Base-by-base conservation (phyloP, 1,284 basidiomycete species). In the Pascua sp. region DNA sequence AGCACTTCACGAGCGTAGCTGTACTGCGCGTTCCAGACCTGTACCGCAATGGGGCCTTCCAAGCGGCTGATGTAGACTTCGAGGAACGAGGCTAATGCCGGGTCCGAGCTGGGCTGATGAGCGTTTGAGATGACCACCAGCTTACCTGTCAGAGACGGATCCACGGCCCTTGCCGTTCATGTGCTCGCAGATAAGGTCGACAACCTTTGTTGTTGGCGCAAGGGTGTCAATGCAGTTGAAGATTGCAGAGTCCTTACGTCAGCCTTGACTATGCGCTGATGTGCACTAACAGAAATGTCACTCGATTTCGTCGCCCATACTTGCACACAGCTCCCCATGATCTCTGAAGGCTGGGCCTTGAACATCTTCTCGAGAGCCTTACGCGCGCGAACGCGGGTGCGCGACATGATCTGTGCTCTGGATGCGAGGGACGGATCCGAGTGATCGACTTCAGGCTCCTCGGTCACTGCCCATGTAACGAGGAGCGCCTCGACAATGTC, bases 311-410 rank as follows among this genome's bases (percentile, higher is more conserved):
- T 42, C 0, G 69, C 61, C 74, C 74, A 76, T 1, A 70, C 66
- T n/a, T 67, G 61, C 12, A 75, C 60, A 12, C 63, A 63, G 44
- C 67, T 69, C 12, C 93, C 90, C 47, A 97, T 81, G 3, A 95
- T 86, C 67, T 92, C 90, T 2, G 83, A 79, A 0, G 90, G 83
- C 61, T 90, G 85, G 0, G 84, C 81, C 38, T 88, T 86, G 79
- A 95, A 95, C 15, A 97, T 80, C 66, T 90, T 86, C 67, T 96
- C 93, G 41, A 98, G 77, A 0, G 87, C 89, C 58, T 88, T 84
- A 41, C 85, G 83, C 68, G 87, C 86, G 36, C 91, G 83, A 39
- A 80, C 68, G 56, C 87, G 80, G 8, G 66, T 70, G 5, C 61
- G 60, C 0, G 57, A 51, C 51, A 66, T 62, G 16, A 64, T 62